Conservation (phyloP, 2,329 filamentous ascomycete species). For the Alternaria hordeiaustralica region DNA sequence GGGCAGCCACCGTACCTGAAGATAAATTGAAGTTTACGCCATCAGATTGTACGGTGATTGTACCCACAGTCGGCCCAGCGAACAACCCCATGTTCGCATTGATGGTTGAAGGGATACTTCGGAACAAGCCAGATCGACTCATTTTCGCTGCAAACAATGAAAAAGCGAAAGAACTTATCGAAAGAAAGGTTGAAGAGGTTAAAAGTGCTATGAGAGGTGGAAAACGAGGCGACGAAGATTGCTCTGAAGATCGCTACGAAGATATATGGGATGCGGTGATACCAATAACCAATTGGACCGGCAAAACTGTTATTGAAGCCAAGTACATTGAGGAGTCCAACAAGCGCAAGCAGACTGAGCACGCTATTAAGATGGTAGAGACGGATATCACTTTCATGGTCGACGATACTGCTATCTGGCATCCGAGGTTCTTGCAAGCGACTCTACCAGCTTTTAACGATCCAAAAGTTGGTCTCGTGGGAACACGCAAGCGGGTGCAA, state of each 20-base stretch:
- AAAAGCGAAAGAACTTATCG: no score
- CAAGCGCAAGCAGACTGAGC: conserved; percentile 27
- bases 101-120: conserved; percentile 18
- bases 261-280: no score
- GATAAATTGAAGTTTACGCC: neutral
- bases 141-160: conserved; percentile 27
- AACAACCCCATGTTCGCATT: conserved; percentile 12
- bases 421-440: conserved; percentile 17
- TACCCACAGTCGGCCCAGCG: conserved; percentile 25
- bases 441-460: conserved; percentile 26
- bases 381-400: conserved; percentile 20
- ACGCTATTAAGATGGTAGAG: conserved; percentile 9
- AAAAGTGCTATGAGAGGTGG: no score
- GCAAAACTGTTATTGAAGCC: no score
- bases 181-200: no score
- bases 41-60: conserved; percentile 24
- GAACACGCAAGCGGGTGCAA: conserved; percentile 34
- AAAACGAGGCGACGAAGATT: no score
- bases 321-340: conserved; percentile 2
- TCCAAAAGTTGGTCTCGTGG: conserved; percentile 27
- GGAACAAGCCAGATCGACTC: conserved; percentile 19
- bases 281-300: no score
- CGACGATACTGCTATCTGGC: conserved; percentile 33
- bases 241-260: no score
- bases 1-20: neutral